A percentile compares a stretch with the other conserved stretches of the same genome.
phyloP scores from a whole-genome alignment of 805 yeast genomes.

The Zygosaccharomyces lentus region DNA sequence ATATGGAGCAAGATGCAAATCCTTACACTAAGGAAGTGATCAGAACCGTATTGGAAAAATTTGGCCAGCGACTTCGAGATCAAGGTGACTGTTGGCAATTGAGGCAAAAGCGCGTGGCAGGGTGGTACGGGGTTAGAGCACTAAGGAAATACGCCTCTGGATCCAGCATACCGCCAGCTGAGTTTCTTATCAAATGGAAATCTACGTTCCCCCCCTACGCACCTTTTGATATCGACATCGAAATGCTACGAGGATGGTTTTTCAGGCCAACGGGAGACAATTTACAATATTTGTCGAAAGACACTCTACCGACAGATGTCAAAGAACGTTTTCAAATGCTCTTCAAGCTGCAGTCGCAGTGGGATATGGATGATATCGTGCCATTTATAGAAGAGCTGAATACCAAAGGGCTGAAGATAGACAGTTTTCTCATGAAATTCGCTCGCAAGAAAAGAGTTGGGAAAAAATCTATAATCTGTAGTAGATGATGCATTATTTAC shows the following conservation, averaged over 20 bases:
- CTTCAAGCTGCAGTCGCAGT: conserved; percentile 50
- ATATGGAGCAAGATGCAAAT: conserved; percentile 30
- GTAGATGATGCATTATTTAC: conserved; percentile 22
- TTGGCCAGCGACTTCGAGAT: conserved; percentile 31
- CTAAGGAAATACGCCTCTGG: conserved; percentile 38
- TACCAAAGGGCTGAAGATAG: conserved; percentile 48
- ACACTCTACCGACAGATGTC: conserved; percentile 46
- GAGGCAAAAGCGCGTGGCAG: conserved; percentile 42
- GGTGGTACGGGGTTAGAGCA: conserved; percentile 61
- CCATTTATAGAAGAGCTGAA: conserved; percentile 64
- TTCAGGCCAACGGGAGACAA: conserved; percentile 42
- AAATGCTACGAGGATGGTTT: conserved; percentile 52
- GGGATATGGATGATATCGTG: conserved; percentile 58
- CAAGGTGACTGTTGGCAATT: conserved; percentile 34
- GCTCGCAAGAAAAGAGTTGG: conserved; percentile 52
- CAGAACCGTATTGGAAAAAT: conserved; percentile 47
- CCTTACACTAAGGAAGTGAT: conserved; percentile 42
- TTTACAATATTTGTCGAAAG: conserved; percentile 52
- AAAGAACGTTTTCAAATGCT: conserved; percentile 47
- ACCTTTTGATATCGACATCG: conserved; percentile 54
- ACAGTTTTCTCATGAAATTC: conserved; percentile 56
- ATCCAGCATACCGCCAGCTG: conserved; percentile 39
- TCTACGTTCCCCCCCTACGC: conserved; percentile 58
- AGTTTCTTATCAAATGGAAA: conserved; percentile 62
- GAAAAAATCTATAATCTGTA: conserved; percentile 37